Evolutionary conservation across 73 alveolate species (phyloP), one percentile per base, ranked within the genome.

Genomic region (Durusdinium trenchii): DNA sequence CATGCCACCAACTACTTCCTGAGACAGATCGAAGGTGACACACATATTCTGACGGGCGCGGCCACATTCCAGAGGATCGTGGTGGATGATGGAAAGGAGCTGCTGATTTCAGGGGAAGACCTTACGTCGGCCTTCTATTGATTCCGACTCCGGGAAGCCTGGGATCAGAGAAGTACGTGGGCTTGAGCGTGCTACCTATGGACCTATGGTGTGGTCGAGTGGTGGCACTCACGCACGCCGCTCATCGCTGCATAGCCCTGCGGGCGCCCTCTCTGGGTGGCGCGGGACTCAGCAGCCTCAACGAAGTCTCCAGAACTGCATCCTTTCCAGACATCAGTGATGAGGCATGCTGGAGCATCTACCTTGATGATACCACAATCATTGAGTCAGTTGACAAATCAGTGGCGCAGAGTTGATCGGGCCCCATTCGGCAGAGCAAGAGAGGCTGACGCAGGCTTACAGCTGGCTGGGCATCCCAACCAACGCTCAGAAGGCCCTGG

Each of bases 101-200:
- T 61, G 38, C 85, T 42, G 20, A 20, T 87, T 0, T 26, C 52
- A 0, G 95, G 95, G 2, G 95, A 87, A 0, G 95, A 87, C 69
- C 85, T 87, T 16, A 87, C 69, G 26, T 5, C 86, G 0, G 95
- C 95, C 30, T 87, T 87, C 40, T 87, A 87, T 36, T 40, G 60
- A 32, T 87, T 87, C 52, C 23, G 52, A 0, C 51, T 87, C 1
- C 95, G 85, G 7, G 26, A 20, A 20, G 67, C 42, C 1, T 87
- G 84, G 84, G 26, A 38, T 5, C 16, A 23, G 28, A 45, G 52
- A 16, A 50, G 3, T 45, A 12, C 16, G 28, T 86, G 46, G 86
- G 86, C 42, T 42, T 76, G 62, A 26, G 61, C 12, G 95, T 86
- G 18, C 32, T 86, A 57, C 95, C 95, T 2, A 86, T 86, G 95